Conservation (phyloP, 345 rosid species). For the Gossypium arboreum region DNA sequence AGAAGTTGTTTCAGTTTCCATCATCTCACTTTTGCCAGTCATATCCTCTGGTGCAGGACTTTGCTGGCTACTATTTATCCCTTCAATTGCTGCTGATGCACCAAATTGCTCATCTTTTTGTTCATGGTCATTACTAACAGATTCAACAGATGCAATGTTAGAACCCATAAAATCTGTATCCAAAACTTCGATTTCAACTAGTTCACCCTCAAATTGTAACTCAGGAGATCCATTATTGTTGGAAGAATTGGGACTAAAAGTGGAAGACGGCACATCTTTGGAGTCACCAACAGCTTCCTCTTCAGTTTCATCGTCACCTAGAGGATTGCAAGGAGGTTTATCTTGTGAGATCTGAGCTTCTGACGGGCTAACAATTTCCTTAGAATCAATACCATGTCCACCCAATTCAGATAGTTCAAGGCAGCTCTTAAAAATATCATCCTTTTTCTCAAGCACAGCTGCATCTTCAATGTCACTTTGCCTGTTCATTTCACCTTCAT, state of each 20-base stretch:
- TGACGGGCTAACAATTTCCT: conserved; percentile 23
- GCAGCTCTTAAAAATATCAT: conserved; percentile 48
- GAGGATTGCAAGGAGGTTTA: conserved; percentile 17
- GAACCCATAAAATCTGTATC: conserved; percentile 23
- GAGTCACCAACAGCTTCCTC: conserved; percentile 25
- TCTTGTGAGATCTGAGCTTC: conserved; percentile 30
- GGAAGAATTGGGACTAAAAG: conserved; percentile 18
- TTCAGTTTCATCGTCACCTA: conserved; percentile 29
- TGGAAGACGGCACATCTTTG: conserved; percentile 23
- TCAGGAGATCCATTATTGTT: conserved; percentile 12
- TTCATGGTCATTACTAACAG: conserved; percentile 24
- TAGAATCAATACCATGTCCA: conserved; percentile 22
- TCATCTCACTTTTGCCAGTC: conserved; percentile 27
- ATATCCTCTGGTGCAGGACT: conserved; percentile 26
- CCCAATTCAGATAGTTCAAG: conserved; percentile 41
- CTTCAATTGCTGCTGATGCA: conserved; percentile 36
- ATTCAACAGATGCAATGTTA: conserved; percentile 23
- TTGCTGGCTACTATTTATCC: conserved; percentile 17
- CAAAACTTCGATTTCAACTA: conserved; percentile 6
- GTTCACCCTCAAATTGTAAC: conserved; percentile 7
- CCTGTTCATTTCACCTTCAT: conserved; percentile 4
- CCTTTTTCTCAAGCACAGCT: conserved; percentile 27
- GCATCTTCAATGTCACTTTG: not conserved
- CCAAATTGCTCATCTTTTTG: conserved; percentile 33
- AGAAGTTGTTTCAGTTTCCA: conserved; percentile 34